A percentile compares a stretch with the other conserved stretches of the same genome.
Evolutionary conservation across 2,329 filamentous ascomycete genomes (phyloP).

Genomic region (Hymenoscyphus fructigenus): DNA sequence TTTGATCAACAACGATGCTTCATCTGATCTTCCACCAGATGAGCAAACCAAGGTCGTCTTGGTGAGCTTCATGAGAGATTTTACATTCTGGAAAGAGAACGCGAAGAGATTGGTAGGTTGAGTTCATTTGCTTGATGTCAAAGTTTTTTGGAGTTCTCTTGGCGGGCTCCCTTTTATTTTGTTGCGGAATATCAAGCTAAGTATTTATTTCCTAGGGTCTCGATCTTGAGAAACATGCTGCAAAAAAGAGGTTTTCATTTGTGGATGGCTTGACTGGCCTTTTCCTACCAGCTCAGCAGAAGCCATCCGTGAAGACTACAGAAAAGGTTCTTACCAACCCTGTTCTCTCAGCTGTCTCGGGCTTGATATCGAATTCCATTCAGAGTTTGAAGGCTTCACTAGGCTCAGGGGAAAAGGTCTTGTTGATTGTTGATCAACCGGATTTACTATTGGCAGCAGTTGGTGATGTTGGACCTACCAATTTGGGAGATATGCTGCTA

Average conservation of each 20-base stretch:
- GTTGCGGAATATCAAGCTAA: slow-evolving; percentile 9
- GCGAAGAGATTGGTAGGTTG: slow-evolving; percentile 62
- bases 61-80: slow-evolving; percentile 79
- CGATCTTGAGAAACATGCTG: slow-evolving; percentile 62
- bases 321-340: slow-evolving; percentile 22
- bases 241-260: slow-evolving; percentile 64
- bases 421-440: slow-evolving; percentile 66
- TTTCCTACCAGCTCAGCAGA: slow-evolving; percentile 23
- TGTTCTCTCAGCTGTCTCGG: slow-evolving; percentile 21
- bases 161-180: neutral
- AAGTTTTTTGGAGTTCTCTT: slow-evolving; percentile 3
- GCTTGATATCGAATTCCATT: slow-evolving; percentile 25
- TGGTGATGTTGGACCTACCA: slow-evolving; percentile 45
- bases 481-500: slow-evolving; percentile 57
- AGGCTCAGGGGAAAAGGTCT: slow-evolving; percentile 39
- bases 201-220: slow-evolving; percentile 54
- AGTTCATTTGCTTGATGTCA: slow-evolving; percentile 8
- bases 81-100: slow-evolving; percentile 74
- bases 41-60: slow-evolving; percentile 61
- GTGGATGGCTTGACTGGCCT: slow-evolving; percentile 60
- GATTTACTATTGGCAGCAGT: slow-evolving; percentile 64
- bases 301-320: neutral
- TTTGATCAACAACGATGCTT: slow-evolving; percentile 31
- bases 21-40: slow-evolving; percentile 27
- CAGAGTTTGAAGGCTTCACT: slow-evolving; percentile 15